Conservation (phyloP, 2,329 filamentous ascomycete genomes). For the Lachnum nothofagi region DNA sequence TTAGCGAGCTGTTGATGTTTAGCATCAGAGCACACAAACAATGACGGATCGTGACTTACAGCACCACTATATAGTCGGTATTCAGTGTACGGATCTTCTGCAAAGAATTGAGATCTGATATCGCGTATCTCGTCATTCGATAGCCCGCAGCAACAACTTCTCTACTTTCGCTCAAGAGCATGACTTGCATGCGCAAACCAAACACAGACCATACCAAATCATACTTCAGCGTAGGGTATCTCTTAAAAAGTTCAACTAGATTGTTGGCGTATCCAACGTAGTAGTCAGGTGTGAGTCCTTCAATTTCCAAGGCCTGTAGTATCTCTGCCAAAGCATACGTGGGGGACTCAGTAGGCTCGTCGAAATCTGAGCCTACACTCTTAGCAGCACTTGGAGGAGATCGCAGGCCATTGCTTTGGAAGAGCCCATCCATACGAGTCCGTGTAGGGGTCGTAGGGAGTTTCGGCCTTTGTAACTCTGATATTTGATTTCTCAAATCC, state of each 20-base stretch:
- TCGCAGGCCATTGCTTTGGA: conserved; percentile 45
- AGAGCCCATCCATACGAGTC: conserved; percentile 44
- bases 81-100: conserved; percentile 82
- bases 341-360: conserved; percentile 75
- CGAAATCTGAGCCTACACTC: conserved; percentile 56
- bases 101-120: conserved; percentile 84
- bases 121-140: conserved; percentile 85
- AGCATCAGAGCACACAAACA: conserved; percentile 9
- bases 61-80: conserved; percentile 86
- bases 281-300: conserved; percentile 85
- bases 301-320: conserved; percentile 79
- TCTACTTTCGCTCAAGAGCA: conserved; percentile 91
- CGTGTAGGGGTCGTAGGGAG: conserved; percentile 44
- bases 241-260: conserved; percentile 92
- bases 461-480: conserved; percentile 52
- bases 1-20: conserved; percentile 57
- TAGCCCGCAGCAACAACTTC: conserved; percentile 96
- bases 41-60: conserved; percentile 39
- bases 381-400: conserved; percentile 54
- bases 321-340: conserved; percentile 88
- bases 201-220: conserved; percentile 96
- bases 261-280: conserved; percentile 91
- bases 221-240: conserved; percentile 89
- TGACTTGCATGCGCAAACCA: conserved; percentile 85
- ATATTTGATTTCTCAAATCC: conserved; percentile 55